Percentiles rank a stretch among this genome's conserved stretches.
phyloP scores from a whole-genome alignment of 2,329 filamentous ascomycete genomes.

The Domatiomyces catenatus region DNA sequence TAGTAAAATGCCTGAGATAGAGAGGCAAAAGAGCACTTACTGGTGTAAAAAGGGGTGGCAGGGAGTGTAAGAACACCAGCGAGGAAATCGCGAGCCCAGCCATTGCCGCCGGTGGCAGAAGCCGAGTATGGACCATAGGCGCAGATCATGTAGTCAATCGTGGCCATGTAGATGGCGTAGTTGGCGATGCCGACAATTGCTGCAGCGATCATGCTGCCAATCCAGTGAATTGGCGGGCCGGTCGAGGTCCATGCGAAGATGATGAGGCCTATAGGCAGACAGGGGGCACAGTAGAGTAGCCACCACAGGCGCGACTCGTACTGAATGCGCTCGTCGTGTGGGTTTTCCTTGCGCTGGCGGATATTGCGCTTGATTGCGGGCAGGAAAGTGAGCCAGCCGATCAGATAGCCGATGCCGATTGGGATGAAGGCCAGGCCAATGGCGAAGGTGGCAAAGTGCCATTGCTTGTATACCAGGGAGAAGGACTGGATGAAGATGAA shows the following conservation, averaged over 20 bases:
- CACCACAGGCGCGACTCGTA: slow-evolving; percentile 49
- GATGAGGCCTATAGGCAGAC: slow-evolving; percentile 46
- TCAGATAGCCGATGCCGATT: slow-evolving; percentile 42
- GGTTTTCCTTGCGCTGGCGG: slow-evolving; percentile 30
- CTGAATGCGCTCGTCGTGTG: slow-evolving; percentile 41
- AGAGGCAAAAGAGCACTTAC: slow-evolving; percentile 18
- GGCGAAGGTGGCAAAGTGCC: slow-evolving; percentile 37
- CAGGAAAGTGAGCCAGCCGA: slow-evolving; percentile 44
- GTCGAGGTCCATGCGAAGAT: slow-evolving; percentile 47
- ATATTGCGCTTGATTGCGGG: slow-evolving; percentile 38
- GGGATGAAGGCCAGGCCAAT: slow-evolving; percentile 41
- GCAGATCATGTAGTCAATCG: slow-evolving; percentile 50
- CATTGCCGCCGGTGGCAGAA: slow-evolving; percentile 52
- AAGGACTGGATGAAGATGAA: slow-evolving; percentile 53
- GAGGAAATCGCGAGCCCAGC: slow-evolving; percentile 49
- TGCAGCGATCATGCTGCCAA: slow-evolving; percentile 45
- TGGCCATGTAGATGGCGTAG: slow-evolving; percentile 48
- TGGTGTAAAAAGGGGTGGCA: slow-evolving; percentile 36
- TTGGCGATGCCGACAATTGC: slow-evolving; percentile 49
- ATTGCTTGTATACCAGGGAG: slow-evolving; percentile 43
- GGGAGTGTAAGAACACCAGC: slow-evolving; percentile 49
- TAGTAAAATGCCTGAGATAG: neutral
- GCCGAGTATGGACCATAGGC: slow-evolving; percentile 52
- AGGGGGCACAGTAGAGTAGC: slow-evolving; percentile 44
- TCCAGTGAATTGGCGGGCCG: slow-evolving; percentile 45